Conservation (phyloP, 2,329 filamentous ascomycete genomes). For the Teratosphaeria nubilosa region DNA sequence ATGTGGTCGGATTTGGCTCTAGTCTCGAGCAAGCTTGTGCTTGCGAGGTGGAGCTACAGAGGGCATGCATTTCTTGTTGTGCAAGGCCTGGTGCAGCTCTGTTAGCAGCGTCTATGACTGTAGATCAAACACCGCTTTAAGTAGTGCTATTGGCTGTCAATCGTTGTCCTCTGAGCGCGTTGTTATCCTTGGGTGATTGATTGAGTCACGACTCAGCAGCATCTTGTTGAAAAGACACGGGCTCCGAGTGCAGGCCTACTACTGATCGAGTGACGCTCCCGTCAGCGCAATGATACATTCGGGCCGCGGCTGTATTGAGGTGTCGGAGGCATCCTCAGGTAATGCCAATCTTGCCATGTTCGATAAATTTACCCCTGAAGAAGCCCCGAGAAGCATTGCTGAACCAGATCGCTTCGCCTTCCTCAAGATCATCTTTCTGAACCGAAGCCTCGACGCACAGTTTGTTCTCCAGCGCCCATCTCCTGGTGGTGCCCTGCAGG, state of each 20-base stretch:
- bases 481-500: conserved; percentile 69
- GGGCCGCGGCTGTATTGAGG: not conserved
- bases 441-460: conserved; percentile 59
- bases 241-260: too few relatives aligned
- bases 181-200: not conserved
- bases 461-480: conserved; percentile 65
- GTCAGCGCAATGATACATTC: not conserved
- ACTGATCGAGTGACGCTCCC: not conserved
- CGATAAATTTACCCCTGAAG: conserved; percentile 9
- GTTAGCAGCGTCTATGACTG: not conserved
- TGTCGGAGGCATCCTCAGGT: not conserved
- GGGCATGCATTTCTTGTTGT: not conserved
- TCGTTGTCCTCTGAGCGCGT: not conserved
- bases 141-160: not conserved
- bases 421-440: conserved; percentile 46
- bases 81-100: not conserved
- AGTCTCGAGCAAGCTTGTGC: not conserved
- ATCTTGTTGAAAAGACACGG: not conserved
- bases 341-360: not conserved
- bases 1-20: not conserved
- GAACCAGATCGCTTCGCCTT: conserved; percentile 75
- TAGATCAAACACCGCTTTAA: not conserved
- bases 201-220: not conserved
- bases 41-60: not conserved
- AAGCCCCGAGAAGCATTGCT: conserved; percentile 85